Evolutionary conservation across 2,329 filamentous ascomycete species (phyloP).

Genomic region (Apiospora malaysiana): DNA sequence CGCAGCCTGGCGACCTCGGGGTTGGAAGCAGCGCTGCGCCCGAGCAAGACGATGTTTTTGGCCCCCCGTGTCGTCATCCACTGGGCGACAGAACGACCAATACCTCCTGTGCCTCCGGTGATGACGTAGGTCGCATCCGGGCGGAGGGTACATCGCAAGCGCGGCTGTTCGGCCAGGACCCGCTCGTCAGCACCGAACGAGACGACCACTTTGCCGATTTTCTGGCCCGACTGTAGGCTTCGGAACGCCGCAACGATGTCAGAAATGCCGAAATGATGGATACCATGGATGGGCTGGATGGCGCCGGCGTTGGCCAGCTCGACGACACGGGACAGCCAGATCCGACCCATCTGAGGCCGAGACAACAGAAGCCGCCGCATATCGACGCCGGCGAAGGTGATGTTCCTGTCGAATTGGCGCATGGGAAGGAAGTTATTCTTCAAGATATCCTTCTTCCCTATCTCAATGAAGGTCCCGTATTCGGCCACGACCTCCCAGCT

Average conservation of each 20-base stretch:
- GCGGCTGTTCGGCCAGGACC: background rate
- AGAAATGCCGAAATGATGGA: constrained; percentile 25
- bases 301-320: background rate
- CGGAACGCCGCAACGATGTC: constrained; percentile 29
- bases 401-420: constrained; percentile 26
- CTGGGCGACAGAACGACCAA: constrained; percentile 31
- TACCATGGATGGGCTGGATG: constrained; percentile 19
- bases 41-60: constrained; percentile 29
- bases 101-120: constrained; percentile 37
- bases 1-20: constrained; percentile 27
- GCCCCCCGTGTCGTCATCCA: constrained; percentile 33
- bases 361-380: constrained; percentile 25
- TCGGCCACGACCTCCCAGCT: constrained; percentile 41
- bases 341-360: constrained; percentile 23
- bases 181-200: constrained; percentile 20
- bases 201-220: constrained; percentile 29
- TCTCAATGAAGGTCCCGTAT: constrained; percentile 33
- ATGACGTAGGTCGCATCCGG: constrained; percentile 34
- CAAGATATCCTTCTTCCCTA: constrained; percentile 28
- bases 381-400: constrained; percentile 29
- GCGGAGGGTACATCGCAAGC: constrained; percentile 25
- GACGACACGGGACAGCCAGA: background rate
- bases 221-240: constrained; percentile 27
- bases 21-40: constrained; percentile 30
- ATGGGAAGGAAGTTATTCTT: constrained; percentile 22